Evolutionary conservation across 495 filamentous ascomycete genomes (phyloP), one percentile per base, ranked within the genome.

Genomic region (Hyaloscypha bicolor): DNA sequence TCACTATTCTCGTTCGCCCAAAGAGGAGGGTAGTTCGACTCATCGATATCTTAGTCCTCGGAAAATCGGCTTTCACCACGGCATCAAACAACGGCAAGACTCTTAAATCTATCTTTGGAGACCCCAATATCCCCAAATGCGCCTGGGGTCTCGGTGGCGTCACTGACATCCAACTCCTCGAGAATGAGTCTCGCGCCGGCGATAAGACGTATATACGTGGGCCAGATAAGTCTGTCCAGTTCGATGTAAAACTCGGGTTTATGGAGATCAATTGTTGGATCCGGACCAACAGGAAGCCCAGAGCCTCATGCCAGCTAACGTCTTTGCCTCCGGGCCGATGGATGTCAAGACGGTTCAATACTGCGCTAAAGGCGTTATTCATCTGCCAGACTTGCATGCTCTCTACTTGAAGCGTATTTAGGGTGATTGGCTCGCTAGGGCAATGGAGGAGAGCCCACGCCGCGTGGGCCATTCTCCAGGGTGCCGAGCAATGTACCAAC

Each of bases 141-240:
- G n/a, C n/a, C n/a, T n/a, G n/a, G n/a, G 30, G 45, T 53, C 21
- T 73, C 29, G 53, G 33, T 30, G 57, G 69, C 35, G 55, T 73
- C 14, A 64, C 56, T 61, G 71, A 73, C 55, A 48, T 73, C 51
- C 69, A 73, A 66, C 61, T 73, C n/a, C 33, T 71, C 19, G 61
- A 73, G 59, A 55, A 65, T 42, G 65, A 69, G 33, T 64, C 71
- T 21, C 63, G 68, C 62, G 8, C 8, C 42, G 25, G 61, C 61
- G 42, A 55, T 16, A 53, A 63, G 45, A 63, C 52, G 3, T 55
- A 55, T 55, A 3, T 55, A 55, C 52, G 52, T 3, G 52, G 52
- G 42, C 52, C 4, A 55, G 12, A 55, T 55, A 55, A 55, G 52
- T 48, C 52, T 14, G 52, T 55, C 3, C 52, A 55, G 52, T 55